Conservation (phyloP, 805 yeast species). For the Tetrapisispora iriomotensis region DNA sequence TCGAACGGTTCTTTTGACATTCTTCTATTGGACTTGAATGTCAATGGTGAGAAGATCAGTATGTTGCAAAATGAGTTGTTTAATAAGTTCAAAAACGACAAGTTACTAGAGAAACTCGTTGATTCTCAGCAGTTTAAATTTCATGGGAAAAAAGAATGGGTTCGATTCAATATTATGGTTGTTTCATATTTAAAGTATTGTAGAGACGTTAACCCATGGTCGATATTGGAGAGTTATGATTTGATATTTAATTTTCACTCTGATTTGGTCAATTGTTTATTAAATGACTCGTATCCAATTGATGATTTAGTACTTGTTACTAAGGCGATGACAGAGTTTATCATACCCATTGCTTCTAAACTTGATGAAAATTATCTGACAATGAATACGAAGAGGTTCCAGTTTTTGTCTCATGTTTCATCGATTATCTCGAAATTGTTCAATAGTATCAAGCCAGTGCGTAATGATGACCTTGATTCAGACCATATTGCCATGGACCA, state of each 20-base stretch:
- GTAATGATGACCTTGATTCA: conserved; percentile 2
- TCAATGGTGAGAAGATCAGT: conserved; percentile 28
- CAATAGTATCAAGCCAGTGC: conserved; percentile 44
- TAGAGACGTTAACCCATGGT: conserved; percentile 44
- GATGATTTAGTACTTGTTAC: conserved; percentile 18
- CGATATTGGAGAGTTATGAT: conserved; percentile 41
- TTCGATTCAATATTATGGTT: conserved; percentile 37
- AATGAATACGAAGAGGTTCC: conserved; percentile 27
- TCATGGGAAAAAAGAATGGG: conserved; percentile 16
- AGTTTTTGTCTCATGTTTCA: conserved; percentile 38
- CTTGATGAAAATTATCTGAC: conserved; percentile 16
- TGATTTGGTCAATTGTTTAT: conserved; percentile 36
- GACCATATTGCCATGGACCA: not conserved
- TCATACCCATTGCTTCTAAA: conserved; percentile 22
- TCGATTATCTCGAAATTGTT: conserved; percentile 47
- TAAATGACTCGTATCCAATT: conserved; percentile 32
- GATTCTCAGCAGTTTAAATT: conserved; percentile 12
- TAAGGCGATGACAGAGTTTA: conserved; percentile 28
- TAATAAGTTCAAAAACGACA: conserved; percentile 4
- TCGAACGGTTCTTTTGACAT: conserved; percentile 12
- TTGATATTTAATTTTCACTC: conserved; percentile 34
- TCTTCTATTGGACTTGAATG: conserved; percentile 22
- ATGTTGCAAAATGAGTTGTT: conserved; percentile 28
- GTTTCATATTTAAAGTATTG: conserved; percentile 39
- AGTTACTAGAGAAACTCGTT: conserved; percentile 11